These are phyloP conservation scores for Nakazawaea wickerhamii DNA, from an alignment of 805 yeast genomes.

Conservation along the genomic window DNA sequence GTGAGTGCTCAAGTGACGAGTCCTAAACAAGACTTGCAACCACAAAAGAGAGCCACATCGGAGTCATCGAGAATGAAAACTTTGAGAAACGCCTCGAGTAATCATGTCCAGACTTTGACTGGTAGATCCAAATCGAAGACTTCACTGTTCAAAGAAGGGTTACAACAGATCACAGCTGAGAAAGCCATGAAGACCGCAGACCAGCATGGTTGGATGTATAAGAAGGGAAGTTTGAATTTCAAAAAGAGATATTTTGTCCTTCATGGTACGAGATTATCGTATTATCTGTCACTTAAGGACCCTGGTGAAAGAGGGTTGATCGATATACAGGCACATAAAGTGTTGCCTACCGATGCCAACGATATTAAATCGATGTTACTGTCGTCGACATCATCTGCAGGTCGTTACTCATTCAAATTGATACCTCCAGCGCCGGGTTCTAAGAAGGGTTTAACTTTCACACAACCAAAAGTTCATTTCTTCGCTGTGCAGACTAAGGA, in stretches of 20 bases:
- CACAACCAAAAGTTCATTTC: constrained; percentile 92
- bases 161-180: constrained; percentile 65
- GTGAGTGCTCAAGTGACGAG: constrained; percentile 44
- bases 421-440: constrained; percentile 98
- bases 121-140: constrained; percentile 58
- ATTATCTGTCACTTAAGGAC: constrained; percentile 75
- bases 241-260: constrained; percentile 78
- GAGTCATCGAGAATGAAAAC: constrained; percentile 48
- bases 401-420: constrained; percentile 87
- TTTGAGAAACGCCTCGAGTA: constrained; percentile 48
- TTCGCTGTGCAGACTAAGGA: constrained; percentile 91
- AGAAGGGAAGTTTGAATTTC: constrained; percentile 87
- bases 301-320: constrained; percentile 85
- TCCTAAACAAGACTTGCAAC: constrained; percentile 13
- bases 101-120: constrained; percentile 36
- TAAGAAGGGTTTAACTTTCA: constrained; percentile 88
- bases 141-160: constrained; percentile 84
- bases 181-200: constrained; percentile 74
- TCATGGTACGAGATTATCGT: constrained; percentile 90
- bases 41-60: constrained; percentile 26
- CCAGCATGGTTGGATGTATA: constrained; percentile 93
- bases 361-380: constrained; percentile 91
- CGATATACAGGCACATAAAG: constrained; percentile 93
- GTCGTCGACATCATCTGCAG: constrained; percentile 80
- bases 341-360: constrained; percentile 67